These are phyloP conservation scores for Tephrocybe rancida DNA, from an alignment of 768 basidiomycete species.

Conservation along the genomic window DNA sequence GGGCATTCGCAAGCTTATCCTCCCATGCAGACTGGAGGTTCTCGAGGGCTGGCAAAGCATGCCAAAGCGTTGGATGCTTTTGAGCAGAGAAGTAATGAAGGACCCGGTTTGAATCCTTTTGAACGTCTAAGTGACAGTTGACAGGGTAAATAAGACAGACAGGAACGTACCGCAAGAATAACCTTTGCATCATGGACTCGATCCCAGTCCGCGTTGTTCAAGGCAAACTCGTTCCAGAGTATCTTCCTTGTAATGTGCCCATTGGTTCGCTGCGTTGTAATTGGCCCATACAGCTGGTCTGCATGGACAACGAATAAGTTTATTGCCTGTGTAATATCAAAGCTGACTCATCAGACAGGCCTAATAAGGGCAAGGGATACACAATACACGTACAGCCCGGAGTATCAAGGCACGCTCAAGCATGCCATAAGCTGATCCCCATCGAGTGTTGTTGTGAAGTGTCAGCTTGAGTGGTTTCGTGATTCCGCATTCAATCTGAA, in stretches of 20 bases:
- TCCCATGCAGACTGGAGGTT: no score
- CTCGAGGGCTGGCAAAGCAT: background rate
- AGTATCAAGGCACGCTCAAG: no score
- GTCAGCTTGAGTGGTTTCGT: no score
- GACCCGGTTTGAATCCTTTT: background rate
- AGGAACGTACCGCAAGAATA: background rate
- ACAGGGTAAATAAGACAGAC: background rate
- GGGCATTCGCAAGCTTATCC: no score
- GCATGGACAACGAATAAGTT: background rate
- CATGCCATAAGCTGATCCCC: no score
- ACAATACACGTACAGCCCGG: no score
- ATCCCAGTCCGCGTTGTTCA: background rate
- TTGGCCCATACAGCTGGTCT: background rate
- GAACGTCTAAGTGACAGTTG: background rate
- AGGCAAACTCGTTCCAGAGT: no score
- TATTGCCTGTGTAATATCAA: background rate
- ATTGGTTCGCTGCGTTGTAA: background rate
- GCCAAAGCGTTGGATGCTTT: slow-evolving; percentile 1
- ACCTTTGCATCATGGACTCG: background rate
- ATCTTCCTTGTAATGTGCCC: no score
- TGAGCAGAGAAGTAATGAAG: slow-evolving; percentile 1
- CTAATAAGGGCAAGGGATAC: no score
- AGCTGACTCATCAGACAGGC: no score
- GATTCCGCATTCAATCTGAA: no score
- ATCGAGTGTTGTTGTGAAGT: no score